Percentiles rank a stretch among this genome's conserved stretches.
These are phyloP conservation scores for Gastrolobium bilobum DNA, from an alignment of 306 rosid species.

Conservation along the genomic window DNA sequence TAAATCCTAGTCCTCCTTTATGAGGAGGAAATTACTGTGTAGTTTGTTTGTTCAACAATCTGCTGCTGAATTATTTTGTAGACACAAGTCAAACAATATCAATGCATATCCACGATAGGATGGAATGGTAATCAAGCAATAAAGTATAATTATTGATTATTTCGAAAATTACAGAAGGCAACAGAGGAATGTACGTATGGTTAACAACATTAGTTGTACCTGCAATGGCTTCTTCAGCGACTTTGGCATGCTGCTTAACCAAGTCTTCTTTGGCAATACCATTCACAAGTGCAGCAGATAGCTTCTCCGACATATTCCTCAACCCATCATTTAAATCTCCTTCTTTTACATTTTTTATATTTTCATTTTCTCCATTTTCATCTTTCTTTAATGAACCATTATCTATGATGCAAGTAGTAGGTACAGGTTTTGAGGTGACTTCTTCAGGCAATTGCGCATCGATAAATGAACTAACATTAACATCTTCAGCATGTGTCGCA, in stretches of 20 bases:
- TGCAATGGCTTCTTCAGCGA: conserved; percentile 99
- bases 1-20: conserved; percentile 26
- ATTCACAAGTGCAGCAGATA: conserved; percentile 86
- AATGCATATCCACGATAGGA: conserved; percentile 15
- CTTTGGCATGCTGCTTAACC: conserved; percentile 95
- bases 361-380: conserved; percentile 43
- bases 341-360: conserved; percentile 44
- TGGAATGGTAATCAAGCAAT: conserved; percentile 25
- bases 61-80: not conserved
- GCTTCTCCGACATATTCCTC: conserved; percentile 70
- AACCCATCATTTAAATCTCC: conserved; percentile 55
- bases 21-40: conserved; percentile 28
- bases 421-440: conserved; percentile 57
- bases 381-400: conserved; percentile 46
- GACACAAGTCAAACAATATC: not conserved
- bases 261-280: conserved; percentile 92
- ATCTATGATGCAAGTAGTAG: conserved; percentile 48
- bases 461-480: conserved; percentile 42
- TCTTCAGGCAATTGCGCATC: conserved; percentile 66
- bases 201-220: conserved; percentile 57
- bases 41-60: conserved; percentile 8
- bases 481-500: conserved; percentile 55
- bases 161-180: not conserved
- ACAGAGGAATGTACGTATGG: conserved; percentile 22
- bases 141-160: conserved; percentile 9